A percentile compares a stretch with the other conserved stretches of the same genome.
Evolutionary conservation across 495 filamentous ascomycete species (phyloP).

Genomic region (Xylaria flabelliformis): DNA sequence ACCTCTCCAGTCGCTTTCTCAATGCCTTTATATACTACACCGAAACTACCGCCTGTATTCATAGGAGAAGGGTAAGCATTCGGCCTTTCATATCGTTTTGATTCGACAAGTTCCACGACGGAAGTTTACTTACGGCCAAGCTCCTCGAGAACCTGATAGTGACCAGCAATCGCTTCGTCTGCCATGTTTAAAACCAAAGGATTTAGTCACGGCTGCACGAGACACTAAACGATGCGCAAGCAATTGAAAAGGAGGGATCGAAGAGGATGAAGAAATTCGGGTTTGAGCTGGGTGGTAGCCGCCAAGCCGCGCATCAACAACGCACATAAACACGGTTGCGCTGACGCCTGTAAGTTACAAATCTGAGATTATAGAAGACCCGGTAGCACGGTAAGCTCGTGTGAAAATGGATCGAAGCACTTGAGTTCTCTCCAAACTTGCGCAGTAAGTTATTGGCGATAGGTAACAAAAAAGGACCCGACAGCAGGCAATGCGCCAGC

Average conservation of each 20-base stretch:
- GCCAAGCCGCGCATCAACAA: constrained; percentile 15
- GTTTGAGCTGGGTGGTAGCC: constrained; percentile 3
- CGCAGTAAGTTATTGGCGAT: background rate
- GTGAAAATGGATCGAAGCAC: background rate
- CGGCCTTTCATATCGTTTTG: background rate
- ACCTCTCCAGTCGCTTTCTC: constrained; percentile 84
- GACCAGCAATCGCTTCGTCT: constrained; percentile 72
- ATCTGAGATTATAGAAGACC: background rate
- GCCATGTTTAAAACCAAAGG: constrained; percentile 47
- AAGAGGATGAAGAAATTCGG: background rate
- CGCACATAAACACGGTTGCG: background rate
- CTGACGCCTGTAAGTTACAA: constrained; percentile 3
- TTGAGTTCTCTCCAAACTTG: background rate
- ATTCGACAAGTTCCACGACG: background rate
- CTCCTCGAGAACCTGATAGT: constrained; percentile 92
- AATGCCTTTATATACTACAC: constrained; percentile 94
- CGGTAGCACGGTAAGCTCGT: background rate
- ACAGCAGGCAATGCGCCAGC: background rate
- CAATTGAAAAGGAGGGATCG: background rate
- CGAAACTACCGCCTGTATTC: constrained; percentile 83
- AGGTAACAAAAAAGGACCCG: constrained; percentile 1
- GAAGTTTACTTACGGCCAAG: constrained; percentile 74
- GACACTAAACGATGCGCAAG: background rate
- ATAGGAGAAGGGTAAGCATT: constrained; percentile 26
- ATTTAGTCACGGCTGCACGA: background rate